Evolutionary conservation across 148 eudicot species (phyloP).

Genomic region (Silene conica): DNA sequence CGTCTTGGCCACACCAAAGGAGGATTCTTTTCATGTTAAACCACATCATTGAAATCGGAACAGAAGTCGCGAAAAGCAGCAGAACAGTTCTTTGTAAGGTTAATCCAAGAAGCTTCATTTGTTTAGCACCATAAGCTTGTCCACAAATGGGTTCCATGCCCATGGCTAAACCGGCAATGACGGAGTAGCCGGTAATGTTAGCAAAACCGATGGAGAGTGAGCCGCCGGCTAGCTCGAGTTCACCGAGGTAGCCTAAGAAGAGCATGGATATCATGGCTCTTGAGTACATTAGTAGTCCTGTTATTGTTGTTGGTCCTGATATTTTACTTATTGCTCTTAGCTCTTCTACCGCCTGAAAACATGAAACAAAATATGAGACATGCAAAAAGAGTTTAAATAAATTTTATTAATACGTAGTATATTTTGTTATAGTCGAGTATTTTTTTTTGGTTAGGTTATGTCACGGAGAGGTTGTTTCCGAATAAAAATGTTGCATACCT

Average conservation of each 20-base stretch:
- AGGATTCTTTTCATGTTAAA: constrained; percentile 72
- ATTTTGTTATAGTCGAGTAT: no score
- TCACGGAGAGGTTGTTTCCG: not conserved
- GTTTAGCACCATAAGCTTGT: constrained; percentile 87
- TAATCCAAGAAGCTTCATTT: constrained; percentile 69
- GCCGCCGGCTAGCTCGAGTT: constrained; percentile 84
- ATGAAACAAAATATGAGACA: constrained; percentile 14
- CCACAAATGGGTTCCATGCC: constrained; percentile 99
- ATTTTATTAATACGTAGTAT: no score
- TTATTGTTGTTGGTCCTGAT: constrained; percentile 76
- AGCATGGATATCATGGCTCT: constrained; percentile 97
- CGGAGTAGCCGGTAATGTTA: constrained; percentile 94
- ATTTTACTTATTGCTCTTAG: constrained; percentile 80
- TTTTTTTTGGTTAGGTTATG: no score
- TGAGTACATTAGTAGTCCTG: constrained; percentile 72
- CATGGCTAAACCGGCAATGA: constrained; percentile 91
- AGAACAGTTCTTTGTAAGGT: constrained; percentile 82
- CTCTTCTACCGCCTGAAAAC: constrained; percentile 60
- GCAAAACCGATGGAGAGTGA: constrained; percentile 86
- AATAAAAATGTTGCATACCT: constrained; percentile 33
- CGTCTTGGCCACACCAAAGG: constrained; percentile 68
- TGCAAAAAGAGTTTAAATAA: not conserved
- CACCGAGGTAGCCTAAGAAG: constrained; percentile 86
- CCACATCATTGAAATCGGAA: constrained; percentile 85
- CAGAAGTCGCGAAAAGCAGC: constrained; percentile 51